A percentile compares a stretch with the other conserved stretches of the same genome.
These are phyloP conservation scores for Colletotrichum tamarilloi DNA, from an alignment of 2,329 filamentous ascomycete species.

Conservation along the genomic window DNA sequence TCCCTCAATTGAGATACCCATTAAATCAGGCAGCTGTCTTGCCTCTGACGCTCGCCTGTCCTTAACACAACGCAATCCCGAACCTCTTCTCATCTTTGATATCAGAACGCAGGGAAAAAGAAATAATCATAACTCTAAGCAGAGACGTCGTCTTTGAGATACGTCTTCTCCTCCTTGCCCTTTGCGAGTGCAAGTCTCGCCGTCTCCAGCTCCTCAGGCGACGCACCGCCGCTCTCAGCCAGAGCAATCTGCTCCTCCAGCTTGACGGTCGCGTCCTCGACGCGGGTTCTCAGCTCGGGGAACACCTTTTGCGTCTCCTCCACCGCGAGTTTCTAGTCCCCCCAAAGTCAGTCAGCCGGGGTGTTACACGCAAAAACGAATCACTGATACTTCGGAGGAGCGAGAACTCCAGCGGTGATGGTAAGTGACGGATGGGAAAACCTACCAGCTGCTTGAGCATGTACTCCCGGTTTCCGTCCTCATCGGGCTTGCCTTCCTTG, in stretches of 20 bases:
- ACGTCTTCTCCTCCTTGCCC: conserved; percentile 54
- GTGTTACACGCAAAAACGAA: too few relatives aligned
- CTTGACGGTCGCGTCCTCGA: conserved; percentile 76
- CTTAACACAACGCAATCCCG: conserved; percentile 8
- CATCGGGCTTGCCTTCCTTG: conserved; percentile 58
- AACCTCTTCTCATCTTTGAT: not conserved
- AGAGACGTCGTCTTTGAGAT: conserved; percentile 7
- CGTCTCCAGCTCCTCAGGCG: conserved; percentile 62
- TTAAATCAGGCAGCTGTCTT: not conserved
- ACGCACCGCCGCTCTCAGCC: conserved; percentile 58
- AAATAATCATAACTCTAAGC: not conserved
- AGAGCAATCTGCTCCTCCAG: conserved; percentile 82
- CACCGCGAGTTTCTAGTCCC: conserved; percentile 76
- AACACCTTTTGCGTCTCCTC: conserved; percentile 90
- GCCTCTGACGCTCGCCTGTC: conserved; percentile 12
- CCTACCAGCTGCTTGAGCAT: conserved; percentile 87
- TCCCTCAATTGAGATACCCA: conserved; percentile 35
- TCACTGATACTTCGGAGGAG: not conserved
- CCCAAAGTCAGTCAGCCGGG: not conserved
- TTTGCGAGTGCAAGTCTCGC: conserved; percentile 65
- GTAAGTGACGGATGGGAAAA: conserved; percentile 11
- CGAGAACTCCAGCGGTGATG: not conserved
- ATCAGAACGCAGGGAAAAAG: not conserved
- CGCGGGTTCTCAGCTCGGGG: conserved; percentile 75
- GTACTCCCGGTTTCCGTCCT: conserved; percentile 81